Evolutionary conservation across 352 stramenopile genomes (phyloP).

Genomic region (Phytophthora rubi): DNA sequence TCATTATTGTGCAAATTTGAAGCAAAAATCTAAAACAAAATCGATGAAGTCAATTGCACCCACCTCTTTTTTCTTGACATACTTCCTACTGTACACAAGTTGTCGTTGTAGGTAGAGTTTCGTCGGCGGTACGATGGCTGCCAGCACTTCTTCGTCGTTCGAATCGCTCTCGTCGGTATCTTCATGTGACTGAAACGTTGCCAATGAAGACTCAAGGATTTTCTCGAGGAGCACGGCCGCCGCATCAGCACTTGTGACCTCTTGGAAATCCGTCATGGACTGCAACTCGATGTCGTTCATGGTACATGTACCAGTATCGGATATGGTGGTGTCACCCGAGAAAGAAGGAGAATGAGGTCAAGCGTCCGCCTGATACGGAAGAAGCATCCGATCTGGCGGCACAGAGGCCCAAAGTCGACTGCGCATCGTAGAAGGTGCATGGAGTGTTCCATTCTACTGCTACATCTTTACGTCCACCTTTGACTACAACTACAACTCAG

Average conservation of each 20-base stretch:
- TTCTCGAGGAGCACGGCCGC: not conserved
- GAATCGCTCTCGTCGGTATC: slow-evolving; percentile 2
- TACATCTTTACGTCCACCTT: slow-evolving; percentile 1
- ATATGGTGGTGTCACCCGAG: not conserved
- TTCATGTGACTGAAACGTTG: not conserved
- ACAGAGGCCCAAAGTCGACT: not conserved
- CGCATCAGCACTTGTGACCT: not conserved
- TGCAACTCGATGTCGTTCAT: not conserved
- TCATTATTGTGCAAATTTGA: not conserved
- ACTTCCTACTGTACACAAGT: slow-evolving; percentile 2
- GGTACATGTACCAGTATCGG: not conserved
- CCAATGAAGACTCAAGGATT: not conserved
- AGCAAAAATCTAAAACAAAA: too few species aligned
- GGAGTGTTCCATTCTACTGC: not conserved
- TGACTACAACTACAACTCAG: not conserved
- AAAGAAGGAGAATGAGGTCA: not conserved
- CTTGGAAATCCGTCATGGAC: not conserved
- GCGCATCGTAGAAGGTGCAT: slow-evolving; percentile 1
- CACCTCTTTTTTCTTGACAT: slow-evolving; percentile 13
- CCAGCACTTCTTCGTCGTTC: not conserved
- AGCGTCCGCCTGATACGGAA: not conserved
- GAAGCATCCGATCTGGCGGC: not conserved
- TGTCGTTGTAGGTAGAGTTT: not conserved
- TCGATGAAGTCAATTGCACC: not conserved
- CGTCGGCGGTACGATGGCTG: not conserved